These are phyloP conservation scores for Cephalotrichum gorgonifer DNA, from an alignment of 2,329 filamentous ascomycete genomes.

Conservation along the genomic window DNA sequence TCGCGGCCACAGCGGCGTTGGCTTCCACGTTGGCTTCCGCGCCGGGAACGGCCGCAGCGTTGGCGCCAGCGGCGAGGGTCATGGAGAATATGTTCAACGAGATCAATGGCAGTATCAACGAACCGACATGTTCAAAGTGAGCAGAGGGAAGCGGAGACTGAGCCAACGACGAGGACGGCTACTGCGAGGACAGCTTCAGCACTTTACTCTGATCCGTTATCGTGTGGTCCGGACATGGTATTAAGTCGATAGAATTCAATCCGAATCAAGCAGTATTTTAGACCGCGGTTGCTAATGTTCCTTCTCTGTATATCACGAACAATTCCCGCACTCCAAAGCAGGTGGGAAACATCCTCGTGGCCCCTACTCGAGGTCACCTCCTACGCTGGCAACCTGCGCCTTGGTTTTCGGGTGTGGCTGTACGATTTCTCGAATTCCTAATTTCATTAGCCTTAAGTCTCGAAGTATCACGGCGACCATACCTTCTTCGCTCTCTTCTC, in stretches of 20 bases:
- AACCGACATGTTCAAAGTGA: neutral
- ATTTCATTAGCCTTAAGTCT: neutral
- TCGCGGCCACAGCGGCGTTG: no score
- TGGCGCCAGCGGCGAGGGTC: no score
- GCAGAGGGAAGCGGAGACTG: neutral
- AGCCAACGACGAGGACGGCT: neutral
- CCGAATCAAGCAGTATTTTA: no score
- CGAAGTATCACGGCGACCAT: neutral
- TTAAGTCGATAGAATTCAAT: no score
- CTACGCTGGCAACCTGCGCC: neutral
- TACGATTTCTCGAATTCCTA: neutral
- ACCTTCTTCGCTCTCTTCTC: no score
- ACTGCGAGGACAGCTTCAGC: no score
- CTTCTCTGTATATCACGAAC: neutral
- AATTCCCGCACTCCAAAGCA: neutral
- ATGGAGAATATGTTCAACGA: conserved; percentile 14
- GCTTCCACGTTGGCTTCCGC: no score
- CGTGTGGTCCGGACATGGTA: no score
- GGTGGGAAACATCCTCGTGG: neutral
- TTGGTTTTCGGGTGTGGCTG: neutral
- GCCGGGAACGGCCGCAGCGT: no score
- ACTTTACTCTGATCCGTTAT: no score
- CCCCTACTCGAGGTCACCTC: neutral
- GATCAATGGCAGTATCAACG: neutral
- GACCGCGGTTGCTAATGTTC: no score